Conservation (phyloP, 805 yeast species). For the Metschnikowia amazonensis region DNA sequence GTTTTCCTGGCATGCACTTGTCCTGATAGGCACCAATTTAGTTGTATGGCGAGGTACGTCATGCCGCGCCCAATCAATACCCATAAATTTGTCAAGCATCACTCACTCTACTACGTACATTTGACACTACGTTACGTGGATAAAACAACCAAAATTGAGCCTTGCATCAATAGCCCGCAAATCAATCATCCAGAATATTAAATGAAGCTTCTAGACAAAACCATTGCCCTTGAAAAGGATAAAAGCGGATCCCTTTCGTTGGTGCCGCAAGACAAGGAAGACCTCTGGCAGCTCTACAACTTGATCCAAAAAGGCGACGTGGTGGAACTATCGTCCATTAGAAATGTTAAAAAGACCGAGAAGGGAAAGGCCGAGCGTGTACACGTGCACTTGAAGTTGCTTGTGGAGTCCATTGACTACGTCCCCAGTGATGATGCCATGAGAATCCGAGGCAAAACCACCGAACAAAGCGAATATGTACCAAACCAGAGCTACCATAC, state of each 20-base stretch:
- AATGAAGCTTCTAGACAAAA: constrained; percentile 20
- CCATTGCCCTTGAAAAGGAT: constrained; percentile 40
- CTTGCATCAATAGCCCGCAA: not conserved
- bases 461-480: constrained; percentile 65
- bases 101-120: not conserved
- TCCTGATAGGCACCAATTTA: no score
- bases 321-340: constrained; percentile 60
- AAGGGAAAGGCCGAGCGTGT: constrained; percentile 50
- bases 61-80: constrained; percentile 5
- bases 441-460: constrained; percentile 77
- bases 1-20: not conserved
- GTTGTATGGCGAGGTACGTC: not conserved
- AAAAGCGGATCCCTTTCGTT: constrained; percentile 62
- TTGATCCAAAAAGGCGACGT: constrained; percentile 73
- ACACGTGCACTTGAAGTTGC: constrained; percentile 45
- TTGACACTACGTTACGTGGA: not conserved
- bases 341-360: constrained; percentile 51
- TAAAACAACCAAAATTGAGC: not conserved
- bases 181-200: not conserved
- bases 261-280: constrained; percentile 85
- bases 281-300: constrained; percentile 84
- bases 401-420: constrained; percentile 70
- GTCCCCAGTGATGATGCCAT: constrained; percentile 72
- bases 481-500: constrained; percentile 87
- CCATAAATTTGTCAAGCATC: not conserved